Base-by-base conservation (phyloP, 2,329 filamentous ascomycete species). In the Chaetothyriales sp. region DNA sequence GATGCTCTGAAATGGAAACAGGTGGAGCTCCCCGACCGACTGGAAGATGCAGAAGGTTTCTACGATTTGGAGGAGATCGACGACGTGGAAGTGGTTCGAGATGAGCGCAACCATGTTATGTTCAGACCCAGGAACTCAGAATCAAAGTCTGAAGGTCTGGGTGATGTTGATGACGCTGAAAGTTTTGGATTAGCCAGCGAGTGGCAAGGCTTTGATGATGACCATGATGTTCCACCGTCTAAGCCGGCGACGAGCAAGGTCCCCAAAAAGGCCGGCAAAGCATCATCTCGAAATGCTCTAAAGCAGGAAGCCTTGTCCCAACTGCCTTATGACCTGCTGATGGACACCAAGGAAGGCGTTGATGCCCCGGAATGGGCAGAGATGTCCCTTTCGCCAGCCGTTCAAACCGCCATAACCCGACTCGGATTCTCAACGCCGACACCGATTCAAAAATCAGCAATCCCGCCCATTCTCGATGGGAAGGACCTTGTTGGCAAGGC, bases 401-500 rank as follows among this genome's bases (percentile, higher is more conserved):
- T 85, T 0, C 70, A 95, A 18, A 79, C 81, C 1, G 79, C 86
- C 15, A 71, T 98, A 28, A 82, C 86, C 1, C 84, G 81, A 58
- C 72, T 96, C 54, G 84, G 83, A 52, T 96, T 96, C 64, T 64
- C 76, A 3, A 81, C 79, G 52, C 92, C 92, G 0, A 95, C 89
- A 0, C 68, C 77, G 0, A 95, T 98, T 52, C 92, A 98, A 65
- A 69, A 74, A 18, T 74, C 79, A 32, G 74, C 86, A 1, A 94
- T 98, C 59, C 89, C 92, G 0, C 77, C 85, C 49, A 85, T 95
- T 45, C 65, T 90, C 18, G 78, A 79, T 5, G 90, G 90, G 0
- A 84, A 86, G 63, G 90, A 98, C 66, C 83, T 96, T 15, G 84
- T 98, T 56, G 92, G 92, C 43, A 98, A 98, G 69, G 92, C 92